These are phyloP conservation scores for Pseudognaphalium luteoalbum DNA, from an alignment of 129 eudicot species.

Conservation along the genomic window DNA sequence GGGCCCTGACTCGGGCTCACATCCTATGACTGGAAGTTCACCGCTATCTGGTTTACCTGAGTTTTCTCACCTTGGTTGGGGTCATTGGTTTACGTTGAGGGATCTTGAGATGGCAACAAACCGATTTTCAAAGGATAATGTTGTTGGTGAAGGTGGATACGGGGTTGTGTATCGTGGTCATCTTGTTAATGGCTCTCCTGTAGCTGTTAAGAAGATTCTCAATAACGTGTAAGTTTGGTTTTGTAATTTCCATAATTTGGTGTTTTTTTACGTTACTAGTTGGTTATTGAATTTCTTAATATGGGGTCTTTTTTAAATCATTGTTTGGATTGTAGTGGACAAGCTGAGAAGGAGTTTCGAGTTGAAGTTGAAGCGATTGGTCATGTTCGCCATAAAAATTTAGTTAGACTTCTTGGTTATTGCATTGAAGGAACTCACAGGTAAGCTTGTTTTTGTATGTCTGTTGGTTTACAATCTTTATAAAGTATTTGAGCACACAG, in stretches of 20 bases:
- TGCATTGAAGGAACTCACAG: conserved; percentile 90
- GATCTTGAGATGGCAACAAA: conserved; percentile 77
- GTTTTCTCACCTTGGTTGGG: conserved; percentile 91
- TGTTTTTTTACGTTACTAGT: not conserved
- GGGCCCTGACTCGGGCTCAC: conserved; percentile 56
- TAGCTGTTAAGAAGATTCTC: conserved; percentile 79
- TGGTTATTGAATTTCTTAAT: not conserved
- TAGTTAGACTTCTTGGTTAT: conserved; percentile 82
- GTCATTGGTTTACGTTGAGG: conserved; percentile 86
- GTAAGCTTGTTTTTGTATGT: conserved; percentile 27
- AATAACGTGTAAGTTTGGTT: conserved; percentile 65
- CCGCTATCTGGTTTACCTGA: conserved; percentile 76
- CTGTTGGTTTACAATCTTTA: not conserved
- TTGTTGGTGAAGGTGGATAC: conserved; percentile 89
- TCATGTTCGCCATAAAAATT: conserved; percentile 79
- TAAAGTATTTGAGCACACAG: not conserved
- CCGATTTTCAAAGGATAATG: conserved; percentile 66
- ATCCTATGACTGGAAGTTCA: conserved; percentile 53
- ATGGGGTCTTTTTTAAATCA: not conserved
- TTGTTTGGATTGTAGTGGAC: conserved; percentile 52
- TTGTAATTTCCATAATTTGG: not conserved
- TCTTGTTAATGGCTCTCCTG: conserved; percentile 67
- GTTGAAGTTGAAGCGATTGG: conserved; percentile 94
- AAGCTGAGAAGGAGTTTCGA: conserved; percentile 75
- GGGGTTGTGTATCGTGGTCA: conserved; percentile 75